Percentiles rank a stretch among this genome's conserved stretches.
Evolutionary conservation across 2,329 filamentous ascomycete genomes (phyloP).

Genomic region (Fusarium proliferatum): DNA sequence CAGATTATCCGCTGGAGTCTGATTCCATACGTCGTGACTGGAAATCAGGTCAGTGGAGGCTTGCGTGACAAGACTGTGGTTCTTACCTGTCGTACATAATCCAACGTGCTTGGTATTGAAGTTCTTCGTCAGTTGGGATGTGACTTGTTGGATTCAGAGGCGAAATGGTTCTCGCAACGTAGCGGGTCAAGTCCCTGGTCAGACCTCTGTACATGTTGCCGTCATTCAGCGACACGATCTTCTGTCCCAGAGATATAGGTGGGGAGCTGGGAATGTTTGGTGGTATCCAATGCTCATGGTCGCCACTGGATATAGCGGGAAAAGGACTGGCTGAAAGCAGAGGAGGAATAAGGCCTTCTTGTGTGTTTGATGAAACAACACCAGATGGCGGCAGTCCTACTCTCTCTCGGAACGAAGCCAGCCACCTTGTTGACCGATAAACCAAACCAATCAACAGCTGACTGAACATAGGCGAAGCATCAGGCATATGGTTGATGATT

Average conservation of each 20-base stretch:
- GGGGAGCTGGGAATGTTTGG: rapidly evolving
- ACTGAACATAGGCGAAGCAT: constrained; percentile 23
- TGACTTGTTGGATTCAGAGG: constrained; percentile 46
- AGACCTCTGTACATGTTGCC: constrained; percentile 21
- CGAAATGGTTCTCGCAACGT: constrained; percentile 44
- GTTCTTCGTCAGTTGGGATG: constrained; percentile 50
- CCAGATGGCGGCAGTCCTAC: not conserved
- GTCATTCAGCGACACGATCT: constrained; percentile 5
- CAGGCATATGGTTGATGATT: constrained; percentile 18
- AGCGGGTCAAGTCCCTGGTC: constrained; percentile 37
- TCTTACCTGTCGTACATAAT: constrained; percentile 48
- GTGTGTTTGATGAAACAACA: not conserved
- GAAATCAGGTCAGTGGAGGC: not conserved
- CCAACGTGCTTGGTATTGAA: constrained; percentile 49
- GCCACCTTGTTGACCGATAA: constrained; percentile 17
- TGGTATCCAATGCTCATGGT: too few species aligned
- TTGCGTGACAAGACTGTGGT: rapidly evolving
- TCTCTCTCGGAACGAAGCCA: constrained; percentile 6
- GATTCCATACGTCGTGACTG: constrained; percentile 20
- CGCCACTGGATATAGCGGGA: not conserved
- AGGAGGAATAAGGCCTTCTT: not conserved
- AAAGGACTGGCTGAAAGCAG: rapidly evolving
- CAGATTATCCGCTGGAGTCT: constrained; percentile 16
- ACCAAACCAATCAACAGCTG: constrained; percentile 16
- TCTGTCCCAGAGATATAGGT: not conserved